Percentiles rank a stretch among this genome's conserved stretches.
Evolutionary conservation across 2,329 filamentous ascomycete genomes (phyloP).

Genomic region (Xylariaceae sp.): DNA sequence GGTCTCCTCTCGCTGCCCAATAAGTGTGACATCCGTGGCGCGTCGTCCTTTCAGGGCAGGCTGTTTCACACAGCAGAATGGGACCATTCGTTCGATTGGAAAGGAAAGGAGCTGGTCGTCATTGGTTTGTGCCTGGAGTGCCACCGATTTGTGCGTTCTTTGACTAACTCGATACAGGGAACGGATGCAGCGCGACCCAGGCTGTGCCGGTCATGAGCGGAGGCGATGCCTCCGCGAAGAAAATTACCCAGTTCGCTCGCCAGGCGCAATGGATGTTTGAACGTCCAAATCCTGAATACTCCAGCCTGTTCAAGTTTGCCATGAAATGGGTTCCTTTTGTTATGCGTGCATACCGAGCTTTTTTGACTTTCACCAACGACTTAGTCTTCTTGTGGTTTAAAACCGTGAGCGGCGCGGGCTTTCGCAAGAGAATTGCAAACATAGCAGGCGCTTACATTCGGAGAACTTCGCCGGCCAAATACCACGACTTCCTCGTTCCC

Average conservation of each 20-base stretch:
- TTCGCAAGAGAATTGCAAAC: conserved; percentile 8
- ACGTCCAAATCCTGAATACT: conserved; percentile 13
- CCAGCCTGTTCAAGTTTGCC: conserved; percentile 10
- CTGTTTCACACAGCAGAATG: conserved; percentile 15
- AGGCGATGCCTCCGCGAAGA: conserved; percentile 10
- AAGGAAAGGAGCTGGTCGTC: conserved; percentile 13
- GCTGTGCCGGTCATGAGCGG: conserved; percentile 10
- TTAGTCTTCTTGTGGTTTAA: conserved; percentile 9
- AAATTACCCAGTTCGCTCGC: conserved; percentile 15
- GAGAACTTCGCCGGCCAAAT: conserved; percentile 8
- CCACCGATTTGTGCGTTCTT: background rate
- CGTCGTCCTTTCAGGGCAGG: conserved; percentile 8
- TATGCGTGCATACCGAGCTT: conserved; percentile 8
- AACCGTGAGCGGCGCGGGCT: background rate
- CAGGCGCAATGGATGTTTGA: conserved; percentile 14
- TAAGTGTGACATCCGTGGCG: conserved; percentile 6
- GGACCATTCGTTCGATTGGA: conserved; percentile 16
- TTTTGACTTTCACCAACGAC: background rate
- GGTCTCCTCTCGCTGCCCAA: conserved; percentile 12
- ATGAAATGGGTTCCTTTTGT: conserved; percentile 18
- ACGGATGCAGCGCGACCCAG: conserved; percentile 16
- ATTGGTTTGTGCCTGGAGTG: conserved; percentile 5
- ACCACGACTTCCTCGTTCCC: conserved; percentile 13
- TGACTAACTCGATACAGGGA: conserved; percentile 9
- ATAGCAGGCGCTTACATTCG: conserved; percentile 5